These are phyloP conservation scores for Dalbergia oliveri DNA, from an alignment of 306 rosid species.

Conservation along the genomic window DNA sequence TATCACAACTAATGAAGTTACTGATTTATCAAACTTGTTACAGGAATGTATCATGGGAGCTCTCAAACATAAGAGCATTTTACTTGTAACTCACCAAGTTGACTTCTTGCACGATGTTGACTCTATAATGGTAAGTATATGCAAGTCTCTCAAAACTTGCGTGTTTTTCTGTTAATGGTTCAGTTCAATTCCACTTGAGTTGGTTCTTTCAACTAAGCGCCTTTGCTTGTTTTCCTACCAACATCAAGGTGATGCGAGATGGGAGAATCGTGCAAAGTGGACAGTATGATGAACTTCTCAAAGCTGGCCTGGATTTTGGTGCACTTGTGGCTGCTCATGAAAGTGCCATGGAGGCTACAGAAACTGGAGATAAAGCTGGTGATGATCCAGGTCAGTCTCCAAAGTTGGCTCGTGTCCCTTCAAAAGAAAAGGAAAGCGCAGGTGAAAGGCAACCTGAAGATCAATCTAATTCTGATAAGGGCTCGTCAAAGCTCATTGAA, in stretches of 20 bases:
- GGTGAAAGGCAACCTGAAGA: constrained; percentile 52
- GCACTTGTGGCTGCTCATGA: constrained; percentile 92
- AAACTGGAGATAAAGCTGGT: constrained; percentile 42
- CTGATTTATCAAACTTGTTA: constrained; percentile 33
- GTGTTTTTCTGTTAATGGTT: constrained; percentile 28
- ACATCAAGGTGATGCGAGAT: constrained; percentile 79
- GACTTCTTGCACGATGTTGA: constrained; percentile 90
- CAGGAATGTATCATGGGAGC: constrained; percentile 90
- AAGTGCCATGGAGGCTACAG: constrained; percentile 81
- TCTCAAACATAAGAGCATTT: constrained; percentile 74
- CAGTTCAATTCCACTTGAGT: constrained; percentile 1
- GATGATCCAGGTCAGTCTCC: constrained; percentile 51
- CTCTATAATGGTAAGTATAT: constrained; percentile 65
- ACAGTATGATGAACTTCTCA: constrained; percentile 67
- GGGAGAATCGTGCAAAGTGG: constrained; percentile 84
- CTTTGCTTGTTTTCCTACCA: neutral
- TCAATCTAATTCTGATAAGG: constrained; percentile 56
- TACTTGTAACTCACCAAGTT: constrained; percentile 93
- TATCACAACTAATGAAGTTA: constrained; percentile 4
- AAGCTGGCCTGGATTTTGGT: constrained; percentile 75
- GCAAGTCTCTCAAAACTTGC: constrained; percentile 2
- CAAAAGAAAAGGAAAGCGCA: constrained; percentile 53
- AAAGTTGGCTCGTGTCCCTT: constrained; percentile 49
- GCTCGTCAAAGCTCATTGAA: constrained; percentile 76
- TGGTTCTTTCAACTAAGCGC: constrained; percentile 32